Evolutionary conservation across 1,284 basidiomycete genomes (phyloP), one percentile per base, ranked within the genome.

Genomic region (Austroboletus novae-zelandiae): DNA sequence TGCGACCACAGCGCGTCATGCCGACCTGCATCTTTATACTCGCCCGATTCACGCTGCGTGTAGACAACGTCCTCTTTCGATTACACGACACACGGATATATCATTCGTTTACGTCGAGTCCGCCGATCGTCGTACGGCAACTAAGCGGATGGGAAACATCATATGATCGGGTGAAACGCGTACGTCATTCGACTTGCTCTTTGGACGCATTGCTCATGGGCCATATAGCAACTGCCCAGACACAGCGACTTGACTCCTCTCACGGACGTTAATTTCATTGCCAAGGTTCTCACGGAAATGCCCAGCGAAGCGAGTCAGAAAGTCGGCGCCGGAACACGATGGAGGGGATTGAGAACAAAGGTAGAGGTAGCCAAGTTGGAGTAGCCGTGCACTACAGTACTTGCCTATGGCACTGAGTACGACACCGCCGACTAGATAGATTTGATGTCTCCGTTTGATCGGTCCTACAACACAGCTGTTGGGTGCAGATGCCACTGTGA

Each of bases 51-150:
- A 94, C 91, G n/a, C 76, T 99, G 5, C 83, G 97, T 18, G 94
- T 99, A 43, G 97, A 99, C 68, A 83, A 90, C 50, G 97, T 99
- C 39, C 80, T 98, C 37, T 99, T 99, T 73, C 80, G 97, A 37
- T 81, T 86, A 35, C 87, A 84, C 60, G 97, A 99, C 61, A 95
- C 94, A 0, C 79, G 97, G 36, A 74, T 98, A 55, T 99, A 92
- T 63, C 90, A 95, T 65, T 85, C 87, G 1, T 94, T 98, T 58
- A 45, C 72, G 0, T 82, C 81, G 4, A 53, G 62, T 20, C 77
- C 80, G 8, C 80, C 84, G 0, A 61, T 82, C 17, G 68, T 98
- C 36, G 79, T 98, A 15, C 80, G 91, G 32, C 94, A 99, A 66
- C 78, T 80, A 10, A 84, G 83, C 47, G 97, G 96, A 1, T 91